Evolutionary conservation across 2,329 filamentous ascomycete genomes (phyloP), one percentile per base, ranked within the genome.

Genomic region (Monosporascus sp.): DNA sequence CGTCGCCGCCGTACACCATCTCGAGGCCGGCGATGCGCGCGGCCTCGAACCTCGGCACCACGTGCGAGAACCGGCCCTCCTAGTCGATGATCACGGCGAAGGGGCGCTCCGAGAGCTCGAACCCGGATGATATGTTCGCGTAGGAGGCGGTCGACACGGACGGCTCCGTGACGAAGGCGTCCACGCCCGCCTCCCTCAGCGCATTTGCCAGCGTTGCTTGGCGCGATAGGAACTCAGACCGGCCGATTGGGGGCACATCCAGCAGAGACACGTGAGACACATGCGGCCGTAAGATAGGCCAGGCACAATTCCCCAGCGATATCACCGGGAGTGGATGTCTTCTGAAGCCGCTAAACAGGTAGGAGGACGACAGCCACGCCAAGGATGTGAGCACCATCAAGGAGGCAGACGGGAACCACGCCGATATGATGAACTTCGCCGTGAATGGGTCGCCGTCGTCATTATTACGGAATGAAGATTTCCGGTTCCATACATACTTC

Each of bases 141-240:
- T 64, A 64, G 53, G 63, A 64, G 2, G 57, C 55, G 7, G 60
- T 63, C 1, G 56, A 61, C 1, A 64, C 61, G 20, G 65, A 67
- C 34, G 65, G 64, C 51, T 66, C 65, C 9, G 62, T 63, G 40
- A 67, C 47, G 52, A 67, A 67, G 49, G 64, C 65, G 45, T 67
- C 65, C 22, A 65, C 58, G 14, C 58, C 60, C 2, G 58, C 63
- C 2, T 54, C 58, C 19, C 37, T 46, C 24, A 66, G 56, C 6
- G 59, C 54, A 14, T 47, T 47, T 3, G 65, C 65, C 7, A 67
- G 58, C 7, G 49, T 55, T 31, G 40, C 3, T 48, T 66, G 64
- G 8, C 65, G 64, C n/a, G 46, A 14, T 16, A 67, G 56, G 43
- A 62, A 66, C 49, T 67, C 65, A 16, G 57, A 51, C 11, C 60